Base-by-base conservation (phyloP, 2,329 filamentous ascomycete genomes). In the Achaetomium macrosporum region DNA sequence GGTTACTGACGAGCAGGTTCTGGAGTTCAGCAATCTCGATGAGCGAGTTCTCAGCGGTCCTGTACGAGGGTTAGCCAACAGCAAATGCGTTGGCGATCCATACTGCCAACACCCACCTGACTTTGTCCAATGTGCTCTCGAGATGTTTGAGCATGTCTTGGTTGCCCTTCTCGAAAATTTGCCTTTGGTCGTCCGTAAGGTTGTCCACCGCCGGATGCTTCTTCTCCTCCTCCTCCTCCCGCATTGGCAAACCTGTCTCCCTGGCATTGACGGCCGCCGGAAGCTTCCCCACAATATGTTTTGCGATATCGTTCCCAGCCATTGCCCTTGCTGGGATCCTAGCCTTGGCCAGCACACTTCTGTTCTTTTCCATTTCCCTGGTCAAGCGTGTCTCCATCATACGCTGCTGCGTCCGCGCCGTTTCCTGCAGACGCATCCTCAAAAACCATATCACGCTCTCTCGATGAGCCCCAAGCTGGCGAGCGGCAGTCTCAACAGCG, bases 351-450 rank as follows among this genome's bases (percentile, higher is more conserved):
- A 96, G 73, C 54, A 92, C 80, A 65, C 88, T 95, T 70, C 89
- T 88, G 64, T 85, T 91, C 79, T 88, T 93, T 73, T 97, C 91
- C 68, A 92, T 78, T 68, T 95, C 89, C 50, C 93, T 77, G 64
- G 84, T 83, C 60, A 97, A 75, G 62, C 93, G 75, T 64, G 88
- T 87, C 72, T 96, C 91, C 78, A 97, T 96, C 90, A 97, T 96
- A 47, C 79, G 81, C 63, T 89, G 84, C 73, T 97, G 92, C 58
- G 86, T 83, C 62, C 82, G 78, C 40, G 87, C 86, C 52, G 86
- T 90, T 59, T 82, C 77, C 70, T 93, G 87, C 57, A 97, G 71
- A 63, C 83, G 79, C 65, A 85, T 79, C 58, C 88, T 78, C 63
- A 99, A 67, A 61, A 86, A 91, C 84, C 87, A 92, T 11, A 97